These are phyloP conservation scores for Coemansia sp. DNA, from an alignment of 192 early-diverging fungal genomes.

Conservation along the genomic window DNA sequence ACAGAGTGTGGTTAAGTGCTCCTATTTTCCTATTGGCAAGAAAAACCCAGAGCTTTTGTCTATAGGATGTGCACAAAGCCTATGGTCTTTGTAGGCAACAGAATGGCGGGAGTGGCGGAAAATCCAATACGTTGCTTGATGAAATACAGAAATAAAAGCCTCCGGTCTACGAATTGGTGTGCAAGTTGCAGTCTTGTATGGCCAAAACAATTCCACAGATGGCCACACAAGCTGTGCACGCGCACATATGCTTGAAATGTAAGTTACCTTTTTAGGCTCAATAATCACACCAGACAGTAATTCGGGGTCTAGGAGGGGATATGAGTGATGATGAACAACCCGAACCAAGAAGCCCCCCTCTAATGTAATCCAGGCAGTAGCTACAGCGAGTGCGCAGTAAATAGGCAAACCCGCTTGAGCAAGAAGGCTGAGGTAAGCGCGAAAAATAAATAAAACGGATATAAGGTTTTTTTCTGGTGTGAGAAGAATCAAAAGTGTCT, in stretches of 20 bases:
- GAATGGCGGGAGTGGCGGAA: conserved; percentile 1
- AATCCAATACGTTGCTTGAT: not conserved
- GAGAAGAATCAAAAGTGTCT: conserved; percentile 19
- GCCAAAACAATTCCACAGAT: no score
- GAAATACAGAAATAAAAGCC: conserved; percentile 1
- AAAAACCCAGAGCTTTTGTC: no score
- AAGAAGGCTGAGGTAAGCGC: conserved; percentile 11
- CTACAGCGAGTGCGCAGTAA: conserved; percentile 13
- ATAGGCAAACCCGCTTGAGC: not conserved
- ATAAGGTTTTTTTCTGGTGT: conserved; percentile 14
- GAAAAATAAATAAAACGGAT: conserved; percentile 1
- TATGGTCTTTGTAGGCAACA: not conserved
- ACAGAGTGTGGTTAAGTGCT: no score
- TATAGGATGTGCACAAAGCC: no score
- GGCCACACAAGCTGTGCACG: no score
- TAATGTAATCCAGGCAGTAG: conserved; percentile 10
- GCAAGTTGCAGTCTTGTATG: no score
- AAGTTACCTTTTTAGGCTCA: no score
- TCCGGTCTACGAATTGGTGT: no score
- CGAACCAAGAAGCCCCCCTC: not conserved
- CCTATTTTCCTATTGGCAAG: no score
- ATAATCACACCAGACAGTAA: no score
- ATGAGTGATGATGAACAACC: conserved; percentile 10
- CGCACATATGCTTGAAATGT: no score
- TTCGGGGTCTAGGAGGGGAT: not conserved